Percentiles rank a stretch among this genome's conserved stretches.
Conservation (phyloP, 2,329 filamentous ascomycete genomes). For the Dothistroma pini region DNA sequence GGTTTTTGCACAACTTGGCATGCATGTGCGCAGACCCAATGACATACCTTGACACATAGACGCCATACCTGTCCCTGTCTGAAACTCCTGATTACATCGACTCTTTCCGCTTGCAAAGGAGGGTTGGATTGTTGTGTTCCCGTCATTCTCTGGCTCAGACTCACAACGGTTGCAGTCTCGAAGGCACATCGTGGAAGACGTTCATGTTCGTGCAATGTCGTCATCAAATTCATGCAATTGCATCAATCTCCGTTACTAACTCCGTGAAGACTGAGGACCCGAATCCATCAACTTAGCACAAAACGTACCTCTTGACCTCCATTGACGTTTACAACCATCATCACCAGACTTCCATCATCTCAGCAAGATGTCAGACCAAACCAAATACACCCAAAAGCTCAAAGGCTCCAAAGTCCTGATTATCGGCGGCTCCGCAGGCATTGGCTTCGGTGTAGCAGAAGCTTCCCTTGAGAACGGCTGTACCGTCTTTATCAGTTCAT, state of each 20-base stretch:
- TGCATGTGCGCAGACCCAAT: not conserved
- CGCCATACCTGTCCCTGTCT: not conserved
- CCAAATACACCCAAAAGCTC: slow-evolving; percentile 50
- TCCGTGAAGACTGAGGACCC: not conserved
- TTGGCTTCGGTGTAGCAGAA: slow-evolving; percentile 60
- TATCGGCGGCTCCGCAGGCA: slow-evolving; percentile 60
- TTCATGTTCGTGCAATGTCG: not conserved
- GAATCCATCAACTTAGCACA: slow-evolving; percentile 1
- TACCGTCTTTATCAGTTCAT: slow-evolving; percentile 59
- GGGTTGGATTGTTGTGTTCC: not conserved
- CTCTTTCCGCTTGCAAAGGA: not conserved
- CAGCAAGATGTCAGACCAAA: slow-evolving; percentile 38
- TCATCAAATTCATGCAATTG: not conserved
- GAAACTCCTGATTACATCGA: not conserved
- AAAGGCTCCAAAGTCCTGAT: slow-evolving; percentile 51
- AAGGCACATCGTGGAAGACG: not conserved
- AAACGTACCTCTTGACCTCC: not conserved
- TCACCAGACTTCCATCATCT: not conserved
- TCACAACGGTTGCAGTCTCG: not conserved
- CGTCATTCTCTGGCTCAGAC: not conserved
- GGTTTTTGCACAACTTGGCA: not conserved
- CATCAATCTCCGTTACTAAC: not conserved
- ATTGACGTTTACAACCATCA: too few species aligned
- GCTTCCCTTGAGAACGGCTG: slow-evolving; percentile 54
- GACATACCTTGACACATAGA: not conserved